These are phyloP conservation scores for Kurtzmaniella natalensis DNA, from an alignment of 1,139 yeast species.

Conservation along the genomic window DNA sequence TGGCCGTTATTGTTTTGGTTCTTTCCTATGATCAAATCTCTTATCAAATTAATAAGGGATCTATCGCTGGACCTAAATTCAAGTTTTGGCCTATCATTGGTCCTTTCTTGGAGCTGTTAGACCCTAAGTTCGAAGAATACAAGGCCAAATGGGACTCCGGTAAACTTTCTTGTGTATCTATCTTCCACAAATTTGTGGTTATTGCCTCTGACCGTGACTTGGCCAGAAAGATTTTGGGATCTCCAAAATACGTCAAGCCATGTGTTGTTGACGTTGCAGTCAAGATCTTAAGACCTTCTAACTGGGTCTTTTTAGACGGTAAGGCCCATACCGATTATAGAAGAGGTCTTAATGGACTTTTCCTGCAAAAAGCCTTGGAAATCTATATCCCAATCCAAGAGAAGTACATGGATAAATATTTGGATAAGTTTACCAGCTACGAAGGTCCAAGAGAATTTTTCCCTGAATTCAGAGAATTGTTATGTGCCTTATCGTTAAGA, in stretches of 20 bases:
- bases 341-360: slow-evolving; percentile 82
- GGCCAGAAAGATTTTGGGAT: slow-evolving; percentile 80
- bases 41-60: slow-evolving; percentile 76
- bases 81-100: slow-evolving; percentile 95
- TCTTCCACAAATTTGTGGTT: slow-evolving; percentile 95
- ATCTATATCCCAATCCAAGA: slow-evolving; percentile 83
- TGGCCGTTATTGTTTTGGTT: slow-evolving; percentile 46
- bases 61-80: slow-evolving; percentile 82
- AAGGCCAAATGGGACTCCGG: slow-evolving; percentile 93
- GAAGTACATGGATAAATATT: slow-evolving; percentile 73
- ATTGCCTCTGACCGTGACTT: slow-evolving; percentile 89
- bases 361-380: slow-evolving; percentile 78
- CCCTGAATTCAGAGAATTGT: slow-evolving; percentile 90
- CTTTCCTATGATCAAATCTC: slow-evolving; percentile 76
- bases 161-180: slow-evolving; percentile 90
- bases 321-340: slow-evolving; percentile 93
- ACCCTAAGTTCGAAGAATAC: slow-evolving; percentile 94
- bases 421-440: slow-evolving; percentile 57
- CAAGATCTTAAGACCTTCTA: slow-evolving; percentile 87
- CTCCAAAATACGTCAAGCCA: slow-evolving; percentile 88
- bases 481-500: slow-evolving; percentile 89
- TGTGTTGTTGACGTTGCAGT: slow-evolving; percentile 97
- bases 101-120: slow-evolving; percentile 91
- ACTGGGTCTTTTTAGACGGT: slow-evolving; percentile 98
- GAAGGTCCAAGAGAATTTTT: slow-evolving; percentile 72